These are phyloP conservation scores for Aristolochia californica DNA, from an alignment of 164 flowering plant genomes.

Conservation along the genomic window DNA sequence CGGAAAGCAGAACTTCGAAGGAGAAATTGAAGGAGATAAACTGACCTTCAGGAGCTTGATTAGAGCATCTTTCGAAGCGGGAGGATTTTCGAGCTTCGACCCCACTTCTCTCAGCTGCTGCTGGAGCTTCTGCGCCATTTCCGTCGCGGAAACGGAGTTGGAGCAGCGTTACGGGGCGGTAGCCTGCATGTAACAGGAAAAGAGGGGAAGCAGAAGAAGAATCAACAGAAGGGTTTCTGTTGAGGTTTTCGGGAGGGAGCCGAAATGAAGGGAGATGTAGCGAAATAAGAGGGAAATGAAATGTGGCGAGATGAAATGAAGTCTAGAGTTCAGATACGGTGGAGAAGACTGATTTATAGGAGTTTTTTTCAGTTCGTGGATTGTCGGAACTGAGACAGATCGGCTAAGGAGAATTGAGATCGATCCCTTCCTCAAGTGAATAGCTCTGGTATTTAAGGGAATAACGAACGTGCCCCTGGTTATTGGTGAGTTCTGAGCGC, in stretches of 20 bases:
- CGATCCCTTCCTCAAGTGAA: too few species aligned
- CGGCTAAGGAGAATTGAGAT: not conserved
- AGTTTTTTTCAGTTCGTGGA: not conserved
- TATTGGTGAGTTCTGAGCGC: too few species aligned
- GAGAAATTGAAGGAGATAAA: not conserved
- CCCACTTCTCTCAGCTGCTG: slow-evolving; percentile 73
- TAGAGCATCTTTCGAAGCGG: slow-evolving; percentile 62
- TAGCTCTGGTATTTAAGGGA: too few species aligned
- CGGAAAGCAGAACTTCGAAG: not conserved
- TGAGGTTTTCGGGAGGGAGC: slow-evolving; percentile 6
- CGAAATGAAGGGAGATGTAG: slow-evolving; percentile 9
- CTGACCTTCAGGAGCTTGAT: slow-evolving; percentile 72
- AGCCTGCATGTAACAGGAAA: not conserved
- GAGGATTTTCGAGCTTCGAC: slow-evolving; percentile 69
- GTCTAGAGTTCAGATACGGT: not conserved
- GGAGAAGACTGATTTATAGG: not conserved
- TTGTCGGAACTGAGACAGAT: slow-evolving; percentile 6
- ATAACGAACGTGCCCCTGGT: too few species aligned
- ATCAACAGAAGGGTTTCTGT: not conserved
- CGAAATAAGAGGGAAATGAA: too few species aligned
- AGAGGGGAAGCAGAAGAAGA: not conserved
- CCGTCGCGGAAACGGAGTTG: slow-evolving; percentile 1
- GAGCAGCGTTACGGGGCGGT: not conserved
- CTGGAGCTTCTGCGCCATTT: slow-evolving; percentile 48
- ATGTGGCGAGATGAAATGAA: slow-evolving; percentile 5